phyloP scores from a whole-genome alignment of 2,329 filamentous ascomycete genomes.

The Phaeomoniella chlamydospora region DNA sequence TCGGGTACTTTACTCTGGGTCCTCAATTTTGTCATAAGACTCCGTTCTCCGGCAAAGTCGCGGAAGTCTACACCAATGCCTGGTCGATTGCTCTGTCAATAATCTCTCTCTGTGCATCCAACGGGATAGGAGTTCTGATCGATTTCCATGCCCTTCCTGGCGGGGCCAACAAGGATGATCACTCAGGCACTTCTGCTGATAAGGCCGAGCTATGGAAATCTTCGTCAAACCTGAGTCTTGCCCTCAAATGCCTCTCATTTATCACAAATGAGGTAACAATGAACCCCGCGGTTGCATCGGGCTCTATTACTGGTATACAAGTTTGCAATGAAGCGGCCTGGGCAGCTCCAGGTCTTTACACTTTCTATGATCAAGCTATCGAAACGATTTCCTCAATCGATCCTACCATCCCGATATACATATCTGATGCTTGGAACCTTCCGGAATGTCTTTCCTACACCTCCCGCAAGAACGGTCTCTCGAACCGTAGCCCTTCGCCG shows the following conservation, averaged over 20 bases:
- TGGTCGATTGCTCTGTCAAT: constrained; percentile 37
- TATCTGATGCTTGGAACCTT: constrained; percentile 45
- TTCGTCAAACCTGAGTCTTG: constrained; percentile 26
- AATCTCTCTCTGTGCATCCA: constrained; percentile 26
- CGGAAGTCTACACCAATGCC: constrained; percentile 35
- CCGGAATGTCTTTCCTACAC: constrained; percentile 29
- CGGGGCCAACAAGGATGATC: constrained; percentile 39
- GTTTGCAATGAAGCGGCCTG: constrained; percentile 41
- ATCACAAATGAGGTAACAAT: constrained; percentile 31
- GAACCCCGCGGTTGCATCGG: constrained; percentile 16
- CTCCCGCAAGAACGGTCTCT: constrained; percentile 21
- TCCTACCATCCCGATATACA: constrained; percentile 36
- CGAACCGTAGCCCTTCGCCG: constrained; percentile 16
- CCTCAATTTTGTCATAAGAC: constrained; percentile 34
- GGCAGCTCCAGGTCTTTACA: constrained; percentile 36
- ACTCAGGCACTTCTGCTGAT: constrained; percentile 39
- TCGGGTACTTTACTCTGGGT: constrained; percentile 45
- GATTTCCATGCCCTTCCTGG: constrained; percentile 46
- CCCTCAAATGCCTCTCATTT: constrained; percentile 32
- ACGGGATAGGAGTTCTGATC: constrained; percentile 41
- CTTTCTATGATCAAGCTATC: constrained; percentile 41
- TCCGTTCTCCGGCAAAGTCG: constrained; percentile 31
- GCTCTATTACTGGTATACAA: constrained; percentile 40
- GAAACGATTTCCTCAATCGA: constrained; percentile 32
- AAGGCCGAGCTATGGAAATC: constrained; percentile 38